These are phyloP conservation scores for Symbiotaphrina buchneri DNA, from an alignment of 495 filamentous ascomycete species.

Conservation along the genomic window DNA sequence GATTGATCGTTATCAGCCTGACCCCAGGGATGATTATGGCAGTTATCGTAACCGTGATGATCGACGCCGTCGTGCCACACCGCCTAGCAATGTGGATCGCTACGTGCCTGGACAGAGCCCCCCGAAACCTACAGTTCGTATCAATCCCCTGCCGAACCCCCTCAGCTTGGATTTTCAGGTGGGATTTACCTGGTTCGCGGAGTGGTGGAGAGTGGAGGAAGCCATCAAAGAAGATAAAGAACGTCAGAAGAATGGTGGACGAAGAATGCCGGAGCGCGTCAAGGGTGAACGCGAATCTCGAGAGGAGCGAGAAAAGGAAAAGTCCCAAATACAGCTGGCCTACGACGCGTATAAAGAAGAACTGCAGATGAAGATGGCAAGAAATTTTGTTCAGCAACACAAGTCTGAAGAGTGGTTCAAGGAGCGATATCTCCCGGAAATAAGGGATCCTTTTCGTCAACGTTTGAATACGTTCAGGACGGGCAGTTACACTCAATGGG, in stretches of 20 bases:
- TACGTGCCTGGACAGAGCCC: constrained; percentile 77
- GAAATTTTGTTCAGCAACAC: constrained; percentile 70
- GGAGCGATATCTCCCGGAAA: constrained; percentile 75
- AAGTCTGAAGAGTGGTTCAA: constrained; percentile 95
- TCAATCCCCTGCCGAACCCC: constrained; percentile 63
- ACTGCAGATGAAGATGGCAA: constrained; percentile 74
- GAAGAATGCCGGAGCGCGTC: constrained; percentile 43
- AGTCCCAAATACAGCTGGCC: constrained; percentile 70
- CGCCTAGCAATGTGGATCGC: constrained; percentile 67
- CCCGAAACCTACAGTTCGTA: constrained; percentile 29
- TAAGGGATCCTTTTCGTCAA: constrained; percentile 40
- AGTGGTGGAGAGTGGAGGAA: constrained; percentile 87
- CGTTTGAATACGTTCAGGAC: constrained; percentile 55
- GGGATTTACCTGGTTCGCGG: constrained; percentile 87
- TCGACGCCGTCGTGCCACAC: constrained; percentile 37
- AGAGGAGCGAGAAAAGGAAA: constrained; percentile 76
- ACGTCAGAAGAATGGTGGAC: constrained; percentile 47
- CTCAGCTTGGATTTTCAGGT: constrained; percentile 76
- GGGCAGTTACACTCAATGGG: constrained; percentile 60
- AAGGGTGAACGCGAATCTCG: constrained; percentile 55
- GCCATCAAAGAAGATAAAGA: constrained; percentile 74
- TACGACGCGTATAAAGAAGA: constrained; percentile 94
- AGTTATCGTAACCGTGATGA: constrained; percentile 41
- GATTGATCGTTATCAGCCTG: constrained; percentile 22
- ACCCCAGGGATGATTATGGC: constrained; percentile 42